phyloP scores from a whole-genome alignment of 2,329 filamentous ascomycete species.

The Ascosphaera pollenicola region DNA sequence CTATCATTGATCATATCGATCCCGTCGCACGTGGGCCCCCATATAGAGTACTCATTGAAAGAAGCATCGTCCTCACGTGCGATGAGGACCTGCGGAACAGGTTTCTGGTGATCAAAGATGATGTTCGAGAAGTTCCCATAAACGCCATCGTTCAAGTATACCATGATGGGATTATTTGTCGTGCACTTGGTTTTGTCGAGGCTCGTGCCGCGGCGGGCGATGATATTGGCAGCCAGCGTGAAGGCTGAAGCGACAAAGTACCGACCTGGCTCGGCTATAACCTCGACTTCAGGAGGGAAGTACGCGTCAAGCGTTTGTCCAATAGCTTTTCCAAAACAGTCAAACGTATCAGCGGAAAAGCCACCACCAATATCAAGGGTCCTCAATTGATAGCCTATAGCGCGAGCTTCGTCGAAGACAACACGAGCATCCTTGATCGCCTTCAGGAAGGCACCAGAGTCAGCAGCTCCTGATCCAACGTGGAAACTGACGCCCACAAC shows the following conservation, averaged over 20 bases:
- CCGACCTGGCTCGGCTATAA: conserved; percentile 91
- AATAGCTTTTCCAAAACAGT: conserved; percentile 67
- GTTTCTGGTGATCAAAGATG: conserved; percentile 96
- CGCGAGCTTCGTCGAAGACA: conserved; percentile 68
- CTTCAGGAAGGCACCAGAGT: conserved; percentile 76
- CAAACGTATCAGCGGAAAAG: conserved; percentile 78
- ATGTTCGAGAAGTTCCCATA: conserved; percentile 99
- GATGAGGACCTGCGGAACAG: conserved; percentile 55
- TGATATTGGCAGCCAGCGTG: conserved; percentile 86
- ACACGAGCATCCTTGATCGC: conserved; percentile 72
- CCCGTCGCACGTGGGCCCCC: conserved; percentile 94
- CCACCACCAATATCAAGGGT: conserved; percentile 88
- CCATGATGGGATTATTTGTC: conserved; percentile 51
- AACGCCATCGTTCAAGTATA: conserved; percentile 92
- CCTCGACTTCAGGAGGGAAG: conserved; percentile 60
- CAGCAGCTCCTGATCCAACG: conserved; percentile 85
- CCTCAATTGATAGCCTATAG: conserved; percentile 58
- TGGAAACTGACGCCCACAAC: conserved; percentile 96
- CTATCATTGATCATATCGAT: conserved; percentile 84
- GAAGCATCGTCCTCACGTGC: conserved; percentile 33
- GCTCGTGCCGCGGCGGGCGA: conserved; percentile 77
- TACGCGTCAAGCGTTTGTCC: conserved; percentile 62
- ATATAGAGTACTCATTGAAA: conserved; percentile 72
- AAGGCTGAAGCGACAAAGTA: conserved; percentile 92
- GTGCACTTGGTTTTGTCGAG: conserved; percentile 25